phyloP scores from a whole-genome alignment of 495 filamentous ascomycete genomes.

The Margaritispora aquatica region DNA sequence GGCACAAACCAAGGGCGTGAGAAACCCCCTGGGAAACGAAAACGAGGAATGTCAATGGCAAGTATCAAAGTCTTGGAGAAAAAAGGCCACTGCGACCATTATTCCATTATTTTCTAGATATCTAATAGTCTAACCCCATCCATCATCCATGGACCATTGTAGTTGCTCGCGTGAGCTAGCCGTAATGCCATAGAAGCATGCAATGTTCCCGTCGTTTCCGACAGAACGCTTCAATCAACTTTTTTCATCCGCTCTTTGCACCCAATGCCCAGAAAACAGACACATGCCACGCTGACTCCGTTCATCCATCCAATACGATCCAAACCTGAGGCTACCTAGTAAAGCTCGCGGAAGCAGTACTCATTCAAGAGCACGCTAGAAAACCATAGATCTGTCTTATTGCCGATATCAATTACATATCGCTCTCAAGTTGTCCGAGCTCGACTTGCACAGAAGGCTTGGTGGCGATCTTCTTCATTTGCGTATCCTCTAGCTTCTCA shows the following conservation, averaged over 20 bases:
- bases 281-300: neutral
- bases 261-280: neutral
- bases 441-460: constrained; percentile 79
- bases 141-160: too few relatives aligned
- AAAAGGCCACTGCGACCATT: too few relatives aligned
- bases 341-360: neutral
- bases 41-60: too few relatives aligned
- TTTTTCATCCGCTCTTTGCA: neutral
- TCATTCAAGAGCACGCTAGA: neutral
- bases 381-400: neutral
- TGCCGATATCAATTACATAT: neutral
- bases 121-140: neutral
- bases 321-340: neutral
- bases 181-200: too few relatives aligned
- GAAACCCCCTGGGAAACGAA: too few relatives aligned
- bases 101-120: too few relatives aligned
- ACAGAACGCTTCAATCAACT: neutral
- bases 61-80: too few relatives aligned
- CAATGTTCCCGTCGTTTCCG: neutral
- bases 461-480: constrained; percentile 96
- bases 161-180: too few relatives aligned
- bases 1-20: too few relatives aligned
- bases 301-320: constrained; percentile 11
- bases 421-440: constrained; percentile 52
- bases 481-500: constrained; percentile 95